Conservation (phyloP, 805 yeast genomes). For the Saccharomyces kudriavzevii region DNA sequence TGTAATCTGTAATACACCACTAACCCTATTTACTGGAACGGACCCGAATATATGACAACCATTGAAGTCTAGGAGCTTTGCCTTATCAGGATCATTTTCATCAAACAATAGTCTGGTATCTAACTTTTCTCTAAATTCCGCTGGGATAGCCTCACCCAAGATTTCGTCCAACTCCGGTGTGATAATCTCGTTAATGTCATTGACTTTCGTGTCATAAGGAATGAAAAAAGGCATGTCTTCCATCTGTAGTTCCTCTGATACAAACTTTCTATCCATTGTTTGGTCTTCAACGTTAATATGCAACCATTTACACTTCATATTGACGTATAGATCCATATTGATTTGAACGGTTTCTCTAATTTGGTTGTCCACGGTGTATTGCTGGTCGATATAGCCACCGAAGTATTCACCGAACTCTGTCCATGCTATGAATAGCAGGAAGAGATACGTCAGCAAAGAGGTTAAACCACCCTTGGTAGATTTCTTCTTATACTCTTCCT, state of each 20-base stretch:
- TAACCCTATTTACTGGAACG: conserved; percentile 75
- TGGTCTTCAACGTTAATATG: conserved; percentile 71
- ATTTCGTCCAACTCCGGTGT: conserved; percentile 63
- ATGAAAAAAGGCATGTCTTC: conserved; percentile 54
- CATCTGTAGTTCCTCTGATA: conserved; percentile 64
- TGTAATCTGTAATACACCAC: conserved; percentile 79
- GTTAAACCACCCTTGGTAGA: conserved; percentile 73
- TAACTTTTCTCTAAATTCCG: conserved; percentile 46
- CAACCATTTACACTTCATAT: conserved; percentile 73
- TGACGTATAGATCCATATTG: conserved; percentile 72
- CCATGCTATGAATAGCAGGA: conserved; percentile 65
- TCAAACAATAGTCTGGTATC: conserved; percentile 26
- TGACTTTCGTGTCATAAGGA: conserved; percentile 42
- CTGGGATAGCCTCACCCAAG: conserved; percentile 56
- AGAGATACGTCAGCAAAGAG: conserved; percentile 54
- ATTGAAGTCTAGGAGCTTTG: conserved; percentile 44
- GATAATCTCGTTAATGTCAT: conserved; percentile 38
- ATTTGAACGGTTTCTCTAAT: conserved; percentile 53
- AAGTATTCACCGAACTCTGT: conserved; percentile 76
- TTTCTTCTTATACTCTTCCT: conserved; percentile 60
- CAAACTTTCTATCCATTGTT: conserved; percentile 70
- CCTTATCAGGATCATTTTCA: conserved; percentile 16
- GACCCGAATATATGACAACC: conserved; percentile 84
- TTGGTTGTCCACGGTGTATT: conserved; percentile 62
- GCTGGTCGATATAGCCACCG: conserved; percentile 74